Evolutionary conservation across 345 rosid species (phyloP).

Genomic region (Rhodamnia rubescens): DNA sequence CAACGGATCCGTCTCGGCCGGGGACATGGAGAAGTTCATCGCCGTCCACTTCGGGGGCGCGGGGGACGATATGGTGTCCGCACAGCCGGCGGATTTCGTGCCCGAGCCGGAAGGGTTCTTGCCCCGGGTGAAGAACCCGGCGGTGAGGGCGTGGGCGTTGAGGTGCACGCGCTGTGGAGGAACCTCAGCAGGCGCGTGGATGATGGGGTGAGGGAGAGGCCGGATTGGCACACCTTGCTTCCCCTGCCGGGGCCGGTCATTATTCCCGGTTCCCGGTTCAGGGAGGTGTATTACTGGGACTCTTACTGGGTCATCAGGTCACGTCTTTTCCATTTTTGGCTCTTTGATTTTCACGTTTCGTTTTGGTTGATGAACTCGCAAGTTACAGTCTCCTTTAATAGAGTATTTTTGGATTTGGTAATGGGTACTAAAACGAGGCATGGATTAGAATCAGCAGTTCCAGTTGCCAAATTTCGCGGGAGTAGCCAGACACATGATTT

Average conservation of each 20-base stretch:
- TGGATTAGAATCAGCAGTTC: fast-evolving
- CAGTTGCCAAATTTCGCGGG: background rate
- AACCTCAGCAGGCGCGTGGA: slow-evolving; percentile 54
- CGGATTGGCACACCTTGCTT: slow-evolving; percentile 66
- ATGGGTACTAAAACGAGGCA: background rate
- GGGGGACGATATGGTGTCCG: slow-evolving; percentile 44
- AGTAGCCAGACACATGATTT: background rate
- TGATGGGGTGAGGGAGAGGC: slow-evolving; percentile 27
- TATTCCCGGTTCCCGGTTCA: slow-evolving; percentile 79
- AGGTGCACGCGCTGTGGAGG: slow-evolving; percentile 78
- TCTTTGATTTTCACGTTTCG: background rate
- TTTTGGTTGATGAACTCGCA: background rate
- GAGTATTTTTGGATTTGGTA: background rate
- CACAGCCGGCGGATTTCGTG: slow-evolving; percentile 51
- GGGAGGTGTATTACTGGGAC: slow-evolving; percentile 96
- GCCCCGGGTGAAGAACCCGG: slow-evolving; percentile 48
- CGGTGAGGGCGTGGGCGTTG: slow-evolving; percentile 70
- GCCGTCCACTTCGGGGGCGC: slow-evolving; percentile 30
- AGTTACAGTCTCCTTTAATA: background rate
- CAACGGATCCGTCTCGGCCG: slow-evolving; percentile 15
- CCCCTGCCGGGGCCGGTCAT: slow-evolving; percentile 58
- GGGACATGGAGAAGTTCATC: slow-evolving; percentile 19
- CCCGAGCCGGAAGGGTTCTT: slow-evolving; percentile 56
- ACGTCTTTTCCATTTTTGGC: background rate
- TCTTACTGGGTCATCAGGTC: slow-evolving; percentile 90